Evolutionary conservation across 2,329 filamentous ascomycete genomes (phyloP).

Genomic region (Fragosphaeria purpurea): DNA sequence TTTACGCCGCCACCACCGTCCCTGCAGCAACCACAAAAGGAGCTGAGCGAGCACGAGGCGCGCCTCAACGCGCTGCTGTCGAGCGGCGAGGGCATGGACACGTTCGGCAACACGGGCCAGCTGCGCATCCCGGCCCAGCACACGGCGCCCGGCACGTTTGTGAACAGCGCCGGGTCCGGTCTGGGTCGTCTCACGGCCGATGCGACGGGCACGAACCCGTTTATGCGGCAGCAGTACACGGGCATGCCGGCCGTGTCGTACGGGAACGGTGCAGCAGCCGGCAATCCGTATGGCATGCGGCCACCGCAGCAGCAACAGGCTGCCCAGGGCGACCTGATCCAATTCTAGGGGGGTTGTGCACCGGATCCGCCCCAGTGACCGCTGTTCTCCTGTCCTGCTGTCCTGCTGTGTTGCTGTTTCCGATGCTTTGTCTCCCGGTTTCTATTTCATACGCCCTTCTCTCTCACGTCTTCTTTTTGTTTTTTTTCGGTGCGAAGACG

Average conservation of each 20-base stretch:
- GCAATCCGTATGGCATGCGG: conserved; percentile 50
- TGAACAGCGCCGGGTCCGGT: conserved; percentile 88
- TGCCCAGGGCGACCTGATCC: conserved; percentile 46
- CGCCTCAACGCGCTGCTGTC: conserved; percentile 80
- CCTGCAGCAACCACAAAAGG: conserved; percentile 39
- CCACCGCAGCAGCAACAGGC: conserved; percentile 45
- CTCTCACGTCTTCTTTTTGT: neutral
- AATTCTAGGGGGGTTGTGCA: conserved; percentile 36
- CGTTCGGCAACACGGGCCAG: conserved; percentile 94
- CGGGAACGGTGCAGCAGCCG: conserved; percentile 37
- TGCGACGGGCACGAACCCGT: conserved; percentile 71
- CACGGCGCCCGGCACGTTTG: conserved; percentile 88
- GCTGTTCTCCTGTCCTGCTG: too few relatives aligned
- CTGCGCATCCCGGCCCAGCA: conserved; percentile 93
- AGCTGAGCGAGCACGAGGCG: conserved; percentile 54
- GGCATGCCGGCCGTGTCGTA: conserved; percentile 58
- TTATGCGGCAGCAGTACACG: conserved; percentile 74
- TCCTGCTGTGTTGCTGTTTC: too few relatives aligned
- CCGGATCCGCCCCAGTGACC: too few relatives aligned
- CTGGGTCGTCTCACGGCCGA: conserved; percentile 57
- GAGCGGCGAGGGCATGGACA: conserved; percentile 87
- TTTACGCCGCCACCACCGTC: conserved; percentile 24
- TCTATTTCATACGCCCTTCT: conserved; percentile 14
- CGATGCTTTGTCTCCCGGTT: conserved; percentile 2
- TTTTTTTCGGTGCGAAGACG: neutral